Percentiles rank a stretch among this genome's conserved stretches.
phyloP scores from a whole-genome alignment of 352 stramenopile genomes.

The Globisporangium recalcitrans region DNA sequence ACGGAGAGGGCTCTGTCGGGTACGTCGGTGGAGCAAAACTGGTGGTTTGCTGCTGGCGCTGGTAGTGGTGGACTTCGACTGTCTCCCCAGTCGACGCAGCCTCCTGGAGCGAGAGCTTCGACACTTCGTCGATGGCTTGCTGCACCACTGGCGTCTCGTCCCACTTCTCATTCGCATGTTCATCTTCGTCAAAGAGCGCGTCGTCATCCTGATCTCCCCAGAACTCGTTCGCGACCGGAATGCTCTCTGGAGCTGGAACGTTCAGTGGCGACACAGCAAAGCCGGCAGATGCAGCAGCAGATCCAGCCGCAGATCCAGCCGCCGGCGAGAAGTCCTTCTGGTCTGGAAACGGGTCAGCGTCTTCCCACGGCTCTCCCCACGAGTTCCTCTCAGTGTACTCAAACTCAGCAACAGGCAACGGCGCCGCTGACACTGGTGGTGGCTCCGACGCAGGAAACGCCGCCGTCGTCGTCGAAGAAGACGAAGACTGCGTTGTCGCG shows the following conservation, averaged over 20 bases:
- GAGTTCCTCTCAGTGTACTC: conserved; percentile 15
- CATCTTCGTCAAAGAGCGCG: conserved; percentile 56
- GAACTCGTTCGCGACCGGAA: conserved; percentile 40
- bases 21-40: conserved; percentile 1
- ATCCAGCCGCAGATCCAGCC: neutral
- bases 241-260: conserved; percentile 11
- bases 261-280: neutral
- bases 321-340: conserved; percentile 4
- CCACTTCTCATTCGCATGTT: conserved; percentile 37
- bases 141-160: conserved; percentile 24
- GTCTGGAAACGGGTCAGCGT: conserved; percentile 8
- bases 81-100: conserved; percentile 3
- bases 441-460: conserved; percentile 12
- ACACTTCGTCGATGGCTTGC: conserved; percentile 4
- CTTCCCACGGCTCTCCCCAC: conserved; percentile 18
- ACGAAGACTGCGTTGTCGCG: neutral
- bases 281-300: neutral
- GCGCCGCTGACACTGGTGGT: conserved; percentile 7
- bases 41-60: neutral
- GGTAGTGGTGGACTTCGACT: neutral
- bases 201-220: conserved; percentile 58
- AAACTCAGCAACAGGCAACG: conserved; percentile 17
- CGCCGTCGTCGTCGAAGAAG: neutral
- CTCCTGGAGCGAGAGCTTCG: conserved; percentile 20
- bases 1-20: conserved; percentile 1